phyloP scores from a whole-genome alignment of 2,329 filamentous ascomycete genomes.

The Nectriaceae sp. region DNA sequence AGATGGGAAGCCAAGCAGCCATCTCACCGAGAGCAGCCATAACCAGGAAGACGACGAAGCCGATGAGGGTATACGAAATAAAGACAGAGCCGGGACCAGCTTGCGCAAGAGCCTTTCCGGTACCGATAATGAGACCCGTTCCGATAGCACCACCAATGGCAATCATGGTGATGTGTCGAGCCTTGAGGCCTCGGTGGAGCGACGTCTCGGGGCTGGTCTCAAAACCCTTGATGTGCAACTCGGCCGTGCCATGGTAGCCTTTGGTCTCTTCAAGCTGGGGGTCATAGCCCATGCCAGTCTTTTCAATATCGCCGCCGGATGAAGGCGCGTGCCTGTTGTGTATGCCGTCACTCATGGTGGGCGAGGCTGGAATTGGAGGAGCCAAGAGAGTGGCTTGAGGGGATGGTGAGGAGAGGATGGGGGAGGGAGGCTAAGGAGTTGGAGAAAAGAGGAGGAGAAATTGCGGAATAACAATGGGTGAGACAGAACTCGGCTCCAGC shows the following conservation, averaged over 20 bases:
- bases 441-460: neutral
- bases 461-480: conserved; percentile 1
- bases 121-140: conserved; percentile 74
- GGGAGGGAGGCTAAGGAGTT: too few relatives aligned
- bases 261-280: conserved; percentile 1
- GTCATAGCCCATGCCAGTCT: conserved; percentile 24
- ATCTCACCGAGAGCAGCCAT: conserved; percentile 84
- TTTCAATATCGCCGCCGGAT: conserved; percentile 27
- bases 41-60: conserved; percentile 75
- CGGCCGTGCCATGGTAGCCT: conserved; percentile 15
- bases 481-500: neutral
- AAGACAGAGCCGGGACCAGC: conserved; percentile 67
- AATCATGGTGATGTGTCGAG: conserved; percentile 59
- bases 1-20: conserved; percentile 78
- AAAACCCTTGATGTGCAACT: conserved; percentile 33
- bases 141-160: conserved; percentile 76
- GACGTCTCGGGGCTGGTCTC: conserved; percentile 51
- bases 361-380: neutral
- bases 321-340: conserved; percentile 11
- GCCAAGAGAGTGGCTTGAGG: conserved; percentile 4
- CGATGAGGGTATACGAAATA: conserved; percentile 70
- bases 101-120: conserved; percentile 54
- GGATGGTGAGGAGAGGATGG: neutral
- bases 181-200: conserved; percentile 55
- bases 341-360: conserved; percentile 10